Conservation (phyloP, 2,329 filamentous ascomycete genomes). For the Phoma sp. region DNA sequence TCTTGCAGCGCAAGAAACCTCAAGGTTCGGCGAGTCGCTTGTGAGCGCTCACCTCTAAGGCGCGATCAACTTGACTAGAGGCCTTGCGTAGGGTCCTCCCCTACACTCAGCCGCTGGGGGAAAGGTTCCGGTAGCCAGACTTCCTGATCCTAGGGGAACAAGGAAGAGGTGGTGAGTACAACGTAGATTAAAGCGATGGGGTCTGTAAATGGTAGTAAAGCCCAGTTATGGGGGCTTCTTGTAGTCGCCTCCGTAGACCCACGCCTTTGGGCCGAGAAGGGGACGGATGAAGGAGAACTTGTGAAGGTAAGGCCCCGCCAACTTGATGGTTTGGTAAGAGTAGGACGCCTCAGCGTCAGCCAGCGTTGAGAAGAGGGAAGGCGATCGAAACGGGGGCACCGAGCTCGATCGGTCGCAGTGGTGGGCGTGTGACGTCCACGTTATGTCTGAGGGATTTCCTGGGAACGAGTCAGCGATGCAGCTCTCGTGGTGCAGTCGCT, state of each 20-base stretch:
- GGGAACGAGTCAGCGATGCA: slow-evolving; percentile 22
- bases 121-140: slow-evolving; percentile 32
- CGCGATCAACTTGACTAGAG: slow-evolving; percentile 58
- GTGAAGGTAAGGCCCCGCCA: slow-evolving; percentile 81
- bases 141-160: slow-evolving; percentile 32
- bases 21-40: slow-evolving; percentile 56
- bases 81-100: slow-evolving; percentile 55
- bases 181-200: slow-evolving; percentile 22
- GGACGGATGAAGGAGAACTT: slow-evolving; percentile 79
- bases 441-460: slow-evolving; percentile 22
- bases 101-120: slow-evolving; percentile 51
- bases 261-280: slow-evolving; percentile 88
- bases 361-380: slow-evolving; percentile 20
- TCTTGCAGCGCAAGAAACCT: slow-evolving; percentile 42
- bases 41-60: slow-evolving; percentile 60
- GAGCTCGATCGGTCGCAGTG: slow-evolving; percentile 35
- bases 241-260: slow-evolving; percentile 92
- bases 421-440: slow-evolving; percentile 24
- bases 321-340: slow-evolving; percentile 74
- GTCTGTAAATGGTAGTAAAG: slow-evolving; percentile 32
- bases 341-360: slow-evolving; percentile 50
- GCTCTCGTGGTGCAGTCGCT: slow-evolving; percentile 18
- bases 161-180: slow-evolving; percentile 26
- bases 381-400: slow-evolving; percentile 28
- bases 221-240: slow-evolving; percentile 96